These are phyloP conservation scores for Myriangium duriaei DNA, from an alignment of 2,329 filamentous ascomycete genomes.

Conservation along the genomic window DNA sequence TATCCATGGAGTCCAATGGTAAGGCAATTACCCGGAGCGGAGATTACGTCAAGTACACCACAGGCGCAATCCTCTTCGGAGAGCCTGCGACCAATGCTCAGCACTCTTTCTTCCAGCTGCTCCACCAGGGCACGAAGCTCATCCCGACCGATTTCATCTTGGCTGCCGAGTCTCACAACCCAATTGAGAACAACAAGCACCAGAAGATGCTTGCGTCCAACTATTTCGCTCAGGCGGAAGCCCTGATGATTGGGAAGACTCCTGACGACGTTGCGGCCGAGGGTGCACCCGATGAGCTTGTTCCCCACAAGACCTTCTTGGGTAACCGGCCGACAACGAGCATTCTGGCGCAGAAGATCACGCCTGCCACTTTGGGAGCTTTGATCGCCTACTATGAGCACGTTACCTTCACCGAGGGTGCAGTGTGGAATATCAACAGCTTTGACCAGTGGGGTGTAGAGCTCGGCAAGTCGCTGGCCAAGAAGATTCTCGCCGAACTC, in stretches of 20 bases:
- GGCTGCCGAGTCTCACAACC: constrained; percentile 93
- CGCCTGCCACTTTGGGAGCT: constrained; percentile 82
- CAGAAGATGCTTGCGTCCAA: constrained; percentile 93
- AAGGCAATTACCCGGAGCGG: constrained; percentile 88
- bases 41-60: constrained; percentile 90
- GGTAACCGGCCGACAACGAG: constrained; percentile 95
- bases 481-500: constrained; percentile 56
- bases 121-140: constrained; percentile 98
- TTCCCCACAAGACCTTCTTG: constrained; percentile 98
- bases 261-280: constrained; percentile 67
- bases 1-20: constrained; percentile 99
- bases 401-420: constrained; percentile 92
- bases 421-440: constrained; percentile 98
- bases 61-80: constrained; percentile 88
- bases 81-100: constrained; percentile 98
- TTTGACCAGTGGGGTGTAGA: constrained; percentile 99
- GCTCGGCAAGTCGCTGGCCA: constrained; percentile 89
- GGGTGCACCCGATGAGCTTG: constrained; percentile 58
- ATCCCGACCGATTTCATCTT: constrained; percentile 98
- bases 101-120: constrained; percentile 99
- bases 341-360: constrained; percentile 87
- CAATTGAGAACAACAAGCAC: constrained; percentile 80
- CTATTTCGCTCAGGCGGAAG: constrained; percentile 81
- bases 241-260: constrained; percentile 83
- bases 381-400: constrained; percentile 99